Conservation (phyloP, 2,329 filamentous ascomycete species). For the Akanthomyces muscarius region DNA sequence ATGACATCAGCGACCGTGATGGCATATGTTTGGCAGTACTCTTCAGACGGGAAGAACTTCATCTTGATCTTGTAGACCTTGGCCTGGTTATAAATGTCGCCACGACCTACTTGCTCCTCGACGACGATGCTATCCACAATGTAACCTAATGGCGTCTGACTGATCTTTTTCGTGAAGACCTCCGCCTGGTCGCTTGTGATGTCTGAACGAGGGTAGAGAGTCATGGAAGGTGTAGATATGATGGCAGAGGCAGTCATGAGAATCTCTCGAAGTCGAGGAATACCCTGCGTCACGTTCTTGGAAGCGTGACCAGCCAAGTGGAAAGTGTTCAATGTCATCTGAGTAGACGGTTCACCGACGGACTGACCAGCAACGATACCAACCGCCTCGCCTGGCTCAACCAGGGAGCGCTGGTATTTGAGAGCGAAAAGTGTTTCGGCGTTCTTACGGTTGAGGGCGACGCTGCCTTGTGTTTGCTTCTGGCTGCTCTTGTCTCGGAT, state of each 20-base stretch:
- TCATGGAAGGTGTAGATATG: slow-evolving; percentile 91
- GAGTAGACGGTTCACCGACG: slow-evolving; percentile 93
- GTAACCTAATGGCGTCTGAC: slow-evolving; percentile 75
- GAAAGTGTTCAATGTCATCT: slow-evolving; percentile 99
- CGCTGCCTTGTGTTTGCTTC: slow-evolving; percentile 21
- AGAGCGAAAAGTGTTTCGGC: slow-evolving; percentile 83
- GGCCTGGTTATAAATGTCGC: slow-evolving; percentile 63
- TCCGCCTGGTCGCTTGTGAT: slow-evolving; percentile 65
- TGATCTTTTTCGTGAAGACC: slow-evolving; percentile 88
- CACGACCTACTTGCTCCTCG: slow-evolving; percentile 72
- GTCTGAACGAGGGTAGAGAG: slow-evolving; percentile 70
- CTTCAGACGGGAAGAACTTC: slow-evolving; percentile 76
- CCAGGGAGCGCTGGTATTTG: slow-evolving; percentile 87
- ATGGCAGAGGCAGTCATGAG: slow-evolving; percentile 91
- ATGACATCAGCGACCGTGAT: slow-evolving; percentile 76
- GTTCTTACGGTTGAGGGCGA: slow-evolving; percentile 58
- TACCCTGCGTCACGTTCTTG: slow-evolving; percentile 98
- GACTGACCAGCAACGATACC: slow-evolving; percentile 96
- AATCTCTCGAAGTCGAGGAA: slow-evolving; percentile 93
- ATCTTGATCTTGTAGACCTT: slow-evolving; percentile 83
- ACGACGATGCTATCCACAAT: slow-evolving; percentile 79
- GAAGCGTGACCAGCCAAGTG: slow-evolving; percentile 97
- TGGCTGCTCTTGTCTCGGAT: slow-evolving; percentile 44
- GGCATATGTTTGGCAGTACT: slow-evolving; percentile 83
- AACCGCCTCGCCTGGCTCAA: slow-evolving; percentile 93